phyloP scores from a whole-genome alignment of 805 yeast species.

The Candida hungchunana region DNA sequence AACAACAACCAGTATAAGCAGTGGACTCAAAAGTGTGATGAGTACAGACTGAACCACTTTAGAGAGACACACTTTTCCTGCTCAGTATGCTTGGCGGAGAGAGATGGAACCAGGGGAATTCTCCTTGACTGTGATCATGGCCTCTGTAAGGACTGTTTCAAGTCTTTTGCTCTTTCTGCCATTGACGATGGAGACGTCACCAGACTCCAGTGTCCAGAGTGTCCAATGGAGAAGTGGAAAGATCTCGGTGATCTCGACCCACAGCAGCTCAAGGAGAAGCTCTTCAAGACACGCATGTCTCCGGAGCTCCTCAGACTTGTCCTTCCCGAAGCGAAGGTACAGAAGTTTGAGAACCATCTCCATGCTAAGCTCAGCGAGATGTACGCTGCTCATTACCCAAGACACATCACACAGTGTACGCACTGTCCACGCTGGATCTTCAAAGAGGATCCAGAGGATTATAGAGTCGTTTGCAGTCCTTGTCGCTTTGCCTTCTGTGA shows the following conservation, averaged over 20 bases:
- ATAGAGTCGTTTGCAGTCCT: conserved; percentile 42
- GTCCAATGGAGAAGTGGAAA: conserved; percentile 25
- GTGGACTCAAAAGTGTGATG: conserved; percentile 22
- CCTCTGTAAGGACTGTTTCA: conserved; percentile 44
- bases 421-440: conserved; percentile 46
- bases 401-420: conserved; percentile 49
- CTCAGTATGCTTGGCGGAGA: conserved; percentile 51
- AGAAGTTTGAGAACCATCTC: conserved; percentile 37
- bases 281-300: conserved; percentile 41
- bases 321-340: conserved; percentile 27
- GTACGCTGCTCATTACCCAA: conserved; percentile 42
- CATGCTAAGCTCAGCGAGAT: conserved; percentile 37
- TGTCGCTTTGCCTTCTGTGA: conserved; percentile 55
- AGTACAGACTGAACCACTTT: conserved; percentile 28
- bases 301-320: conserved; percentile 32
- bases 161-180: conserved; percentile 36
- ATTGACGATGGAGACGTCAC: conserved; percentile 47
- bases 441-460: conserved; percentile 41
- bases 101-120: conserved; percentile 40
- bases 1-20: not conserved
- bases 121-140: conserved; percentile 42
- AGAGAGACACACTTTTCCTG: conserved; percentile 40
- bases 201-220: conserved; percentile 56
- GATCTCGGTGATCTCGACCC: conserved; percentile 24
- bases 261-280: conserved; percentile 29